Evolutionary conservation across 1,284 basidiomycete genomes (phyloP).

Genomic region (Leccinum griseonigrum): DNA sequence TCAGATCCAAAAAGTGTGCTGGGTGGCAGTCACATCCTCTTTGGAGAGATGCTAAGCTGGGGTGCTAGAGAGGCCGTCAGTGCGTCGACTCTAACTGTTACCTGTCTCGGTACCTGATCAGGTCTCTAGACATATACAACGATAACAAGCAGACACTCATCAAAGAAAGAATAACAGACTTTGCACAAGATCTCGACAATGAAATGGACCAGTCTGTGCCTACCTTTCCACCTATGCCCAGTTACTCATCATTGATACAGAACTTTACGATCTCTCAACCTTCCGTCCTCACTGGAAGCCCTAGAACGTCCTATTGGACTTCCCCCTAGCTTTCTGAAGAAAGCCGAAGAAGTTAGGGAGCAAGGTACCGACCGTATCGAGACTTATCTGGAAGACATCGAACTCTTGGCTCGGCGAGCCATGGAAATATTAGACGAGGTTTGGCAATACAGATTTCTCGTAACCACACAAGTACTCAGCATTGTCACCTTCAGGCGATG

Average conservation of each 20-base stretch:
- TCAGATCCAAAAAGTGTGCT: slow-evolving; percentile 55
- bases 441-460: slow-evolving; percentile 14
- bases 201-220: slow-evolving; percentile 57
- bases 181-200: slow-evolving; percentile 67
- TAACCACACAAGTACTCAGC: background rate
- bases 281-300: slow-evolving; percentile 88
- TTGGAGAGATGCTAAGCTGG: slow-evolving; percentile 80
- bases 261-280: slow-evolving; percentile 68
- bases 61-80: slow-evolving; percentile 90
- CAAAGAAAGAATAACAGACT: slow-evolving; percentile 63
- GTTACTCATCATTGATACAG: slow-evolving; percentile 38
- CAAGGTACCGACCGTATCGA: slow-evolving; percentile 76
- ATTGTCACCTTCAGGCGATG: slow-evolving; percentile 56
- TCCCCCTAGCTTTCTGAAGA: slow-evolving; percentile 84
- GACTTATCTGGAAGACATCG: slow-evolving; percentile 71
- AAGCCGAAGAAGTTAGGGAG: slow-evolving; percentile 85
- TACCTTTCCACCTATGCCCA: background rate
- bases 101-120: background rate
- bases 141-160: slow-evolving; percentile 79
- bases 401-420: slow-evolving; percentile 65
- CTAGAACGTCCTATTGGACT: slow-evolving; percentile 84
- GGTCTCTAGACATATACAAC: slow-evolving; percentile 74
- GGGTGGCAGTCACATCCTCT: slow-evolving; percentile 57
- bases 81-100: slow-evolving; percentile 38
- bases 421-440: slow-evolving; percentile 75